Conservation (phyloP, 164 flowering plant species). For the Annona squamosa region DNA sequence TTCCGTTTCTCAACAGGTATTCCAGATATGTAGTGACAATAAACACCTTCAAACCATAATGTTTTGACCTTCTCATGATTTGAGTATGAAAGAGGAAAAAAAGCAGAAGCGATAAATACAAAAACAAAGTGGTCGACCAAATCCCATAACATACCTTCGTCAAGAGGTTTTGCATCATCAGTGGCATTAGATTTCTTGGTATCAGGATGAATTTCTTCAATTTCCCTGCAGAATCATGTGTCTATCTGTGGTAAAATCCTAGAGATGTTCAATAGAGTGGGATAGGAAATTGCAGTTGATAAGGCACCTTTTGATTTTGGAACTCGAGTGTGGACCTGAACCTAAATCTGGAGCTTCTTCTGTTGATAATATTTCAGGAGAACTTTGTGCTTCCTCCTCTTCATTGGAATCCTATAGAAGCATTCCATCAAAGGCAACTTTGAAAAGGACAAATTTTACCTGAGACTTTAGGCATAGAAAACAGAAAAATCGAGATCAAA, state of each 20-base stretch:
- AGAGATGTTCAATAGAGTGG: not conserved
- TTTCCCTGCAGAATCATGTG: conserved; percentile 17
- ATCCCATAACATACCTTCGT: conserved; percentile 18
- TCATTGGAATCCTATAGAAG: conserved; percentile 18
- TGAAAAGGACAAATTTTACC: not conserved
- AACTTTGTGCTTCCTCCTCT: conserved; percentile 8
- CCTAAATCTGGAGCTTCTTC: conserved; percentile 14
- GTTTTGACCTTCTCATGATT: too few relatives aligned
- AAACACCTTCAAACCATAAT: too few relatives aligned
- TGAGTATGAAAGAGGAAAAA: not conserved
- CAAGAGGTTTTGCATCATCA: conserved; percentile 12
- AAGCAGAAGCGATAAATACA: not conserved
- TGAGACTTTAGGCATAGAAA: not conserved
- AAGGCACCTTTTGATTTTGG: conserved; percentile 1
- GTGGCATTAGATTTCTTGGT: conserved; percentile 9
- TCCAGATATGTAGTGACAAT: too few relatives aligned
- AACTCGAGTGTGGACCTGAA: conserved; percentile 13
- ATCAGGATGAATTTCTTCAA: conserved; percentile 11
- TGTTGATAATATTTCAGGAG: conserved; percentile 14
- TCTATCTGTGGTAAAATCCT: not conserved
- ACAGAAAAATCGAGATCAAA: not conserved
- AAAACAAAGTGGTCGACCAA: not conserved
- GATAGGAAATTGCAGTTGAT: not conserved
- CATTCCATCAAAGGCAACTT: conserved; percentile 2
- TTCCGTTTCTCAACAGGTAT: too few relatives aligned